Evolutionary conservation across 345 rosid genomes (phyloP).

Genomic region (Ceriops tagal): DNA sequence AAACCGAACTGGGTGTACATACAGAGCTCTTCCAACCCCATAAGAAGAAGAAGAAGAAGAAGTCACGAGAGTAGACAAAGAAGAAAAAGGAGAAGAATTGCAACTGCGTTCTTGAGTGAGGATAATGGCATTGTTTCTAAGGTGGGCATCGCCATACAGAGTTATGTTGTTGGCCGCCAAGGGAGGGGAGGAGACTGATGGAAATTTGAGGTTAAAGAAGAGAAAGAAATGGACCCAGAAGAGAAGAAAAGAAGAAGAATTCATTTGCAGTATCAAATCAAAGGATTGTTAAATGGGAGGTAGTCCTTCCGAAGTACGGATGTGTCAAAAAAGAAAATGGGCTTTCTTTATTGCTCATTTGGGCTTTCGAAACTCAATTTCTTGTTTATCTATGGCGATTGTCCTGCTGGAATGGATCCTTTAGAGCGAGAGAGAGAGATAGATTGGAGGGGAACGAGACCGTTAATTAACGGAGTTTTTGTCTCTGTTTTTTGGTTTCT

Average conservation of each 20-base stretch:
- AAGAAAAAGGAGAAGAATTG: constrained; percentile 18
- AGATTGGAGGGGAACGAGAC: constrained; percentile 10
- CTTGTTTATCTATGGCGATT: constrained; percentile 5
- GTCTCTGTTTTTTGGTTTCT: too few species aligned
- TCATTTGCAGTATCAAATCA: constrained; percentile 12
- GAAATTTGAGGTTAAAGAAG: constrained; percentile 24
- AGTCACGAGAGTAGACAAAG: not conserved
- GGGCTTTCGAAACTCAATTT: not conserved
- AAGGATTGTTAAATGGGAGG: not conserved
- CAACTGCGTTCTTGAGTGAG: constrained; percentile 59
- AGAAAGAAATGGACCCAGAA: constrained; percentile 37
- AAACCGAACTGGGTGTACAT: constrained; percentile 52
- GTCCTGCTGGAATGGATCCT: not conserved
- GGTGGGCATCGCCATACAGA: constrained; percentile 65
- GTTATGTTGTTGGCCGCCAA: constrained; percentile 47
- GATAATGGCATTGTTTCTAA: constrained; percentile 44
- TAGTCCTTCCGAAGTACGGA: not conserved
- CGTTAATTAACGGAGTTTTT: too few species aligned
- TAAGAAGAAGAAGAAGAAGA: constrained; percentile 24
- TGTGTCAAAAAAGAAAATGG: too few species aligned
- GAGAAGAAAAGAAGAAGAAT: constrained; percentile 10
- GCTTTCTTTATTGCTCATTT: not conserved
- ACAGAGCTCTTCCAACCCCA: constrained; percentile 59
- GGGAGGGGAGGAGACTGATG: constrained; percentile 33
- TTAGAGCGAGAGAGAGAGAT: not conserved